Percentiles rank a stretch among this genome's conserved stretches.
phyloP scores from a whole-genome alignment of 306 rosid species.

The Fragaria iinumae region DNA sequence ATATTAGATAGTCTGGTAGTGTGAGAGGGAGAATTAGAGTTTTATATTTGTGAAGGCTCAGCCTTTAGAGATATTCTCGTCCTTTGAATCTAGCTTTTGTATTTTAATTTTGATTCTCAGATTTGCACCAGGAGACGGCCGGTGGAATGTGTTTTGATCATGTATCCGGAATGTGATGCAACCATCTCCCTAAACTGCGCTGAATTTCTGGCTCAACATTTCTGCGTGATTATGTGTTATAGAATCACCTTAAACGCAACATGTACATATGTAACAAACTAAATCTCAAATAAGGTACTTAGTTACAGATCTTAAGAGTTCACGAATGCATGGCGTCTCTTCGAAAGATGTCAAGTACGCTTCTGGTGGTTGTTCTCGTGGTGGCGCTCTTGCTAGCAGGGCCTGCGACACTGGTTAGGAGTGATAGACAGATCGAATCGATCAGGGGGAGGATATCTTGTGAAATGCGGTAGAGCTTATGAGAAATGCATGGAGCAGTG shows the following conservation, averaged over 20 bases:
- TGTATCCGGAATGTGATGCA: constrained; percentile 9
- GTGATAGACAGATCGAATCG: neutral
- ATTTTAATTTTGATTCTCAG: neutral
- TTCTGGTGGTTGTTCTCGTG: neutral
- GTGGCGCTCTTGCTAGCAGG: neutral
- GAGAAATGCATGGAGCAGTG: neutral
- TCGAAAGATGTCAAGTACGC: neutral
- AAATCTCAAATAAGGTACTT: neutral
- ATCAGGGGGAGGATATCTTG: neutral
- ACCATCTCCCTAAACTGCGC: neutral
- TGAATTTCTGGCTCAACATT: neutral
- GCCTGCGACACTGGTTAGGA: neutral
- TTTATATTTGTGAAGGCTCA: neutral
- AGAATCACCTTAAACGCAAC: neutral
- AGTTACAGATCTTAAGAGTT: neutral
- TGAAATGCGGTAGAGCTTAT: neutral
- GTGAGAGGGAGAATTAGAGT: constrained; percentile 6
- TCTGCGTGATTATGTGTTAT: neutral
- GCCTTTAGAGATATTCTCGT: neutral
- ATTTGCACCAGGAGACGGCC: neutral
- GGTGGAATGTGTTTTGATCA: neutral
- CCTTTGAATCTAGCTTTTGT: neutral
- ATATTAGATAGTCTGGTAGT: neutral
- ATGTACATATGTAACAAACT: too few species aligned
- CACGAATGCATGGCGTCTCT: neutral